Evolutionary conservation across 2,329 filamentous ascomycete species (phyloP), one percentile per base, ranked within the genome.

Genomic region (Hirsutella rhossiliensis): DNA sequence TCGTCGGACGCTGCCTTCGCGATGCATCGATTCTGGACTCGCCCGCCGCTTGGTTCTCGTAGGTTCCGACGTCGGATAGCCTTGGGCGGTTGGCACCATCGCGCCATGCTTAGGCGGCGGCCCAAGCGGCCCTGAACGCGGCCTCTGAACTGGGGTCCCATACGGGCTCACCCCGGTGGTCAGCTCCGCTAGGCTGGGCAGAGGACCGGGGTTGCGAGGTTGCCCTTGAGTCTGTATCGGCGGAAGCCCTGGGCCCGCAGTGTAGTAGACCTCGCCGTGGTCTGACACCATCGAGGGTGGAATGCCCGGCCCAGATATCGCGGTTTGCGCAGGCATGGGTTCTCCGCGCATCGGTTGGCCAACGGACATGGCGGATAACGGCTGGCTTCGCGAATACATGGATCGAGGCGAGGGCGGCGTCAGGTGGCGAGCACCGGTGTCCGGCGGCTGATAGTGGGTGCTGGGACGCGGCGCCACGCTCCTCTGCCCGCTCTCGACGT

Each of bases 161-260:
- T 80, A 81, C 1, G 76, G 74, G 49, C 72, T 78, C 29, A 80
- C 66, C 12, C 78, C 78, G 0, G 77, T 81, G 2, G 78, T 82
- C 52, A 82, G 67, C 55, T 82, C 78, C 31, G 74, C 72, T 15
- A 82, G 67, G 42, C 76, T 71, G 2, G 78, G 78, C n/a, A 82
- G 62, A 48, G 73, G 64, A 0, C 65, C 69, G 6, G 62, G 62
- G n/a, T 62, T 61, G 27, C 62, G 56, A 8, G 61, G 58, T 28
- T 62, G 61, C 43, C 58, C 57, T 49, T 63, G 63, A 15, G 62
- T 62, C 44, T 76, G 73, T 37, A 77, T 76, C n/a, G 73, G 74
- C 5, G 73, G 69, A 38, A 76, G 64, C 7, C 66, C 68, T 12
- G 65, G 67, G 5, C 66, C 65, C 12, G 58, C 50, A 28, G 53